Evolutionary conservation across 148 eudicot species (phyloP).

Genomic region (Fallopia convolvulus): DNA sequence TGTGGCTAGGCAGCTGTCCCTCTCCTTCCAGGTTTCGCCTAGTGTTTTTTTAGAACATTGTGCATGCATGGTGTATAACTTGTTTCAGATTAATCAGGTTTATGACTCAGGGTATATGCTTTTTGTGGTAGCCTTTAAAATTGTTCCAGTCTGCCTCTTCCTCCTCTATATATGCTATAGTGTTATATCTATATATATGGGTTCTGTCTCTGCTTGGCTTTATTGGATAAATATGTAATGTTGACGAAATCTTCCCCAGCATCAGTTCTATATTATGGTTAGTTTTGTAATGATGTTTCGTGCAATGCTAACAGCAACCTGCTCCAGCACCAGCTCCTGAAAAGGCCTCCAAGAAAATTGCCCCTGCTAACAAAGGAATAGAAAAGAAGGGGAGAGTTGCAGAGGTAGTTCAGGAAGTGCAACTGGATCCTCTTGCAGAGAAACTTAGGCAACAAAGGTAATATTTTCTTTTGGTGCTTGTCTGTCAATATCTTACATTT

Average conservation of each 20-base stretch:
- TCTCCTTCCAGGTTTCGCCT: too few species aligned
- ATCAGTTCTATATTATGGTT: not conserved
- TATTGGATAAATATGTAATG: not conserved
- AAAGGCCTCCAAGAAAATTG: slow-evolving; percentile 20
- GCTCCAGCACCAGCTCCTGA: slow-evolving; percentile 28
- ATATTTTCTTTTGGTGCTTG: not conserved
- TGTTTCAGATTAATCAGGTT: not conserved
- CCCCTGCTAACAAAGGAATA: slow-evolving; percentile 19
- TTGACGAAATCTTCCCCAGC: not conserved
- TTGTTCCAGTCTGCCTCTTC: not conserved
- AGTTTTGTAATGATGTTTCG: not conserved
- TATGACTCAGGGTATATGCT: not conserved
- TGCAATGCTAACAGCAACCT: slow-evolving; percentile 23
- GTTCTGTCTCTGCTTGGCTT: not conserved
- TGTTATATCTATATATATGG: not conserved
- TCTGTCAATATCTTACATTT: not conserved
- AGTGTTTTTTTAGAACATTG: too few species aligned
- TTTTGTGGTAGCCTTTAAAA: not conserved
- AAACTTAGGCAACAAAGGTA: slow-evolving; percentile 45
- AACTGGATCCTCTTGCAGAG: slow-evolving; percentile 35
- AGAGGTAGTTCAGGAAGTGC: slow-evolving; percentile 21
- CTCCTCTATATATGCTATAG: not conserved
- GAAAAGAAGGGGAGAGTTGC: slow-evolving; percentile 28
- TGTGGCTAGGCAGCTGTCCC: too few species aligned
- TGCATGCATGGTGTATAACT: not conserved